Conservation (phyloP, 495 filamentous ascomycete species). For the Elaphomyces granulatus region DNA sequence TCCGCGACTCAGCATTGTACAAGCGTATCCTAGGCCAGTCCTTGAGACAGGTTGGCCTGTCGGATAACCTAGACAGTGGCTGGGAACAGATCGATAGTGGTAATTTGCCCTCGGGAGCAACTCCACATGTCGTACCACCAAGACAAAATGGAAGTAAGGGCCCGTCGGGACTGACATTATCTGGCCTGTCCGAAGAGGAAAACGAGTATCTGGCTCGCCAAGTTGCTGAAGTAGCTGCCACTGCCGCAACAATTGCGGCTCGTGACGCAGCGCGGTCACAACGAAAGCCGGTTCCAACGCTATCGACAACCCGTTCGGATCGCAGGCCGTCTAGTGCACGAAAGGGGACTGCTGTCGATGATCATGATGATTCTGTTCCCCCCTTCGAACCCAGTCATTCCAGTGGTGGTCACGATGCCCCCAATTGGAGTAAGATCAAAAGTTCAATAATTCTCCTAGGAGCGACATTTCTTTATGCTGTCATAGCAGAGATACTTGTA, state of each 20-base stretch:
- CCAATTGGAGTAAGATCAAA: slow-evolving; percentile 91
- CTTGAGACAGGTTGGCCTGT: slow-evolving; percentile 59
- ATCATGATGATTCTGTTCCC: slow-evolving; percentile 29
- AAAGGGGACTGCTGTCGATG: slow-evolving; percentile 18
- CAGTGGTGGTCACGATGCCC: slow-evolving; percentile 83
- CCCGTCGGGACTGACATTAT: slow-evolving; percentile 28
- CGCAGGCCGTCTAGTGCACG: slow-evolving; percentile 18
- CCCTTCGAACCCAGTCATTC: slow-evolving; percentile 22
- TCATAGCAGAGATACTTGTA: slow-evolving; percentile 94
- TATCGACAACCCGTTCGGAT: slow-evolving; percentile 16
- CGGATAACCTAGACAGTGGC: slow-evolving; percentile 30
- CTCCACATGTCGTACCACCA: slow-evolving; percentile 59
- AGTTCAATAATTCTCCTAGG: slow-evolving; percentile 77
- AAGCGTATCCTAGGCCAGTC: slow-evolving; percentile 89
- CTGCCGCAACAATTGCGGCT: slow-evolving; percentile 75
- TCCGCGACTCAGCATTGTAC: slow-evolving; percentile 80
- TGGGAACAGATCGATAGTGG: slow-evolving; percentile 23
- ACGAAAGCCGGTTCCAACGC: slow-evolving; percentile 24
- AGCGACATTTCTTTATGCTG: slow-evolving; percentile 82
- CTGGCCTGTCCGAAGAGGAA: slow-evolving; percentile 53
- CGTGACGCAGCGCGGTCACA: slow-evolving; percentile 50
- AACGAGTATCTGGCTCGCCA: slow-evolving; percentile 68
- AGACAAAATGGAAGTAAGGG: slow-evolving; percentile 11
- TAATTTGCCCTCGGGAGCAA: slow-evolving; percentile 17
- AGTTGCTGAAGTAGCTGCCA: slow-evolving; percentile 83